Conservation (phyloP, 1,139 yeast genomes). For the Suhomyces panamericanus region DNA sequence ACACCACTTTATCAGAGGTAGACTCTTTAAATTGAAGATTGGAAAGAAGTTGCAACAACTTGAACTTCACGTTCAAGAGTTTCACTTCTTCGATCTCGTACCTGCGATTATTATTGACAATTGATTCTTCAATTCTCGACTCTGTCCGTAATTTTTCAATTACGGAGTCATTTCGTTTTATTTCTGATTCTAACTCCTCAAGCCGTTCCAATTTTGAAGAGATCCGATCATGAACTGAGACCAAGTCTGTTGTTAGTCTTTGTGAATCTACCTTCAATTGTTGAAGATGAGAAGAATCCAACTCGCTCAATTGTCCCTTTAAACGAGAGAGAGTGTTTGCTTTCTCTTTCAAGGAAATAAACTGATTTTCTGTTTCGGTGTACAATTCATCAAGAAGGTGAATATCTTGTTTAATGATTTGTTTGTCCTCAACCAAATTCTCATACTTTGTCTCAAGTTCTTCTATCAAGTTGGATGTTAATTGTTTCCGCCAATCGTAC, state of each 20-base stretch:
- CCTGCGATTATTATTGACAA: conserved; percentile 23
- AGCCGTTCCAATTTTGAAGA: conserved; percentile 15
- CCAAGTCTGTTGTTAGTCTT: conserved; percentile 18
- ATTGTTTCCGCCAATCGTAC: conserved; percentile 59
- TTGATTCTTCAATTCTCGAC: conserved; percentile 18
- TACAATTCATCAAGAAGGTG: conserved; percentile 19
- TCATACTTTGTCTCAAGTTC: conserved; percentile 35
- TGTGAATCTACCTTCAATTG: conserved; percentile 18
- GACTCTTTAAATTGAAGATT: conserved; percentile 19
- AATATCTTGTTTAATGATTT: conserved; percentile 24
- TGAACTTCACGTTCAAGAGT: conserved; percentile 24
- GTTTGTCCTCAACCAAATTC: conserved; percentile 28
- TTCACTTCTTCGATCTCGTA: conserved; percentile 30
- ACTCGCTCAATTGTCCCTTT: conserved; percentile 20
- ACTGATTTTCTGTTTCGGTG: conserved; percentile 16
- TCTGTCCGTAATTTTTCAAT: conserved; percentile 17
- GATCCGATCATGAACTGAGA: conserved; percentile 14
- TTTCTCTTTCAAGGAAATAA: conserved; percentile 22
- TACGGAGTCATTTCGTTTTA: conserved; percentile 11
- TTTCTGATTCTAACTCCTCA: conserved; percentile 13
- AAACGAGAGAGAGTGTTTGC: conserved; percentile 24
- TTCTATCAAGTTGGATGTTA: conserved; percentile 37
- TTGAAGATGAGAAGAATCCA: conserved; percentile 13
- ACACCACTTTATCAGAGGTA: conserved; percentile 14
- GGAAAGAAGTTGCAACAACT: conserved; percentile 26